Percentiles rank a stretch among this genome's conserved stretches.
Conservation (phyloP, 352 stramenopile species). For the Pythium myriotylum region DNA sequence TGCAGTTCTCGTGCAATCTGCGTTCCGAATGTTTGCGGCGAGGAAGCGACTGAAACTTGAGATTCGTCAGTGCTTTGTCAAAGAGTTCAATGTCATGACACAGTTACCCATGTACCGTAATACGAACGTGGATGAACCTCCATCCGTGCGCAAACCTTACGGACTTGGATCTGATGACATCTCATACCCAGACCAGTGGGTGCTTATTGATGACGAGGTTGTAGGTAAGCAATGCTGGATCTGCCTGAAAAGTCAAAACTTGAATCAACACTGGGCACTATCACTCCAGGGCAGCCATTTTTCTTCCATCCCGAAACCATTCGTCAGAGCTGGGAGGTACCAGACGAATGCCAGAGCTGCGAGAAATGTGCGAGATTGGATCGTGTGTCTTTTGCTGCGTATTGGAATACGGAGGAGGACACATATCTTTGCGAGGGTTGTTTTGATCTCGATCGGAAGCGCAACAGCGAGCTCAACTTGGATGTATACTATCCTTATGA, state of each 20-base stretch:
- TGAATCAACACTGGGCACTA: no score
- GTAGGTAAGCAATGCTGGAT: slow-evolving; percentile 35
- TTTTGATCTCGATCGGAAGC: slow-evolving; percentile 11
- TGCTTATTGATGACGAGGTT: slow-evolving; percentile 48
- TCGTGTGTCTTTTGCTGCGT: slow-evolving; percentile 39
- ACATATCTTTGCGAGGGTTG: slow-evolving; percentile 50
- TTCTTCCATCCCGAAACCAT: slow-evolving; percentile 65
- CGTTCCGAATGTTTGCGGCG: slow-evolving; percentile 58
- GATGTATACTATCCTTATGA: slow-evolving; percentile 51
- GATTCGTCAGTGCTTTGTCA: slow-evolving; percentile 53
- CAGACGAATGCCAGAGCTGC: slow-evolving; percentile 55
- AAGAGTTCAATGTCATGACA: slow-evolving; percentile 52
- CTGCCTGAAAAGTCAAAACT: no score
- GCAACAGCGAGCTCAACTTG: slow-evolving; percentile 2
- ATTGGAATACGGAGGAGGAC: slow-evolving; percentile 51
- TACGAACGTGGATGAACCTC: slow-evolving; percentile 36
- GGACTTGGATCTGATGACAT: slow-evolving; percentile 52
- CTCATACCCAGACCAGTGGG: slow-evolving; percentile 59
- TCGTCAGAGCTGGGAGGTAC: slow-evolving; percentile 63
- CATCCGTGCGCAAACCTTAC: slow-evolving; percentile 48
- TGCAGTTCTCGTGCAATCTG: slow-evolving; percentile 52
- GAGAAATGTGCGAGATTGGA: slow-evolving; percentile 25
- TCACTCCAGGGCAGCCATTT: slow-evolving; percentile 47
- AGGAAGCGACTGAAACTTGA: slow-evolving; percentile 50
- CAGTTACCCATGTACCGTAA: slow-evolving; percentile 58